Conservation (phyloP, 2,329 filamentous ascomycete species). For the Claviceps citrina region DNA sequence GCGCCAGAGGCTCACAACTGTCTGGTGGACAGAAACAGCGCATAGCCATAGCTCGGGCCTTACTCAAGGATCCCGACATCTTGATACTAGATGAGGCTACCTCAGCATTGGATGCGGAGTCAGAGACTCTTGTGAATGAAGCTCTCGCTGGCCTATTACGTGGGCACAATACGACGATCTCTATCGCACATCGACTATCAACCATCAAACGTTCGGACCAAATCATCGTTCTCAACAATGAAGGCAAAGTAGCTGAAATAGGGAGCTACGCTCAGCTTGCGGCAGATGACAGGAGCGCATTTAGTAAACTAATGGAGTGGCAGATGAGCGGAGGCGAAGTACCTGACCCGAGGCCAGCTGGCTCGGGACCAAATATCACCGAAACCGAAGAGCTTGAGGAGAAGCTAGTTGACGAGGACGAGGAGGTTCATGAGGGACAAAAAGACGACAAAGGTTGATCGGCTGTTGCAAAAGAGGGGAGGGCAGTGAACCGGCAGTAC, state of each 20-base stretch:
- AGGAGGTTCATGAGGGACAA: not conserved
- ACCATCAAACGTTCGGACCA: slow-evolving; percentile 93
- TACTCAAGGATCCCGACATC: slow-evolving; percentile 93
- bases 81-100: slow-evolving; percentile 94
- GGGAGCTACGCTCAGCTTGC: slow-evolving; percentile 70
- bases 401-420: slow-evolving; percentile 19
- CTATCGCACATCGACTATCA: slow-evolving; percentile 85
- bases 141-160: slow-evolving; percentile 67
- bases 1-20: slow-evolving; percentile 79
- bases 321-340: slow-evolving; percentile 78
- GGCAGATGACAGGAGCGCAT: slow-evolving; percentile 60
- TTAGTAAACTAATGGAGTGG: slow-evolving; percentile 96
- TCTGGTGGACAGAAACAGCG: slow-evolving; percentile 96
- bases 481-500: not conserved
- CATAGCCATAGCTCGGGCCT: slow-evolving; percentile 86
- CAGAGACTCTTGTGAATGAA: slow-evolving; percentile 88
- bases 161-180: slow-evolving; percentile 90
- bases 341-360: slow-evolving; percentile 22
- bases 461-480: not conserved
- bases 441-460: not conserved
- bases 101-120: slow-evolving; percentile 88
- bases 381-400: slow-evolving; percentile 38
- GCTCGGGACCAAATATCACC: slow-evolving; percentile 27
- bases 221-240: slow-evolving; percentile 77
- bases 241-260: slow-evolving; percentile 81